Base-by-base conservation (phyloP, 208 protist genomes). In the Crithidia brevicula region DNA sequence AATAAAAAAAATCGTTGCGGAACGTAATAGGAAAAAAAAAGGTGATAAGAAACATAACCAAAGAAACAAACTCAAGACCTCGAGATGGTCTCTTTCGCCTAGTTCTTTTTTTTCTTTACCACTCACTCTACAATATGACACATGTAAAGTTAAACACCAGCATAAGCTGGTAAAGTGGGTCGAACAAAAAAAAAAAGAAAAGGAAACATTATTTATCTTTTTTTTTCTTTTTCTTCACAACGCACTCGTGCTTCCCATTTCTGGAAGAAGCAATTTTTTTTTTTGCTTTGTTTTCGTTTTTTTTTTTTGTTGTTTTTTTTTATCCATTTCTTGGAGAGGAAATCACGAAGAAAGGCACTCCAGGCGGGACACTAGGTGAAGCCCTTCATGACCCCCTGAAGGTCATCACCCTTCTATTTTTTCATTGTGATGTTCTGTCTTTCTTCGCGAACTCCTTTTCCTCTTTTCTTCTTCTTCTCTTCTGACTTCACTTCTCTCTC, bases 221-320 rank as follows among this genome's bases (percentile, higher is more conserved):
- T 68, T 68, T 38, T 60, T 68, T 38, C 22, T 30, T 22, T 58
- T 54, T 4, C 25, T 20, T 49, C 15, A 67, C 46, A 33, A 33
- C 28, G 66, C 8, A 23, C 54, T 20, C 34, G 46, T 23, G 8
- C 45, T 43, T 31, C 33, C 25, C 16, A 23, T n/a, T 46, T 23
- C 50, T n/a, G 33, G 16, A 30, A 33, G 16, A 27, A 16, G 20
- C 52, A 13, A 11, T 2, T 68, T 22, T 68, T 60, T 38, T 68
- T 60, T 38, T 43, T 30, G 5, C 43, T 54, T 9, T 54, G 45
- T 40, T 72, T 76, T 66, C 30, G 13, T 51, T 56, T 36, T 74
- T 58, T 49, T 50, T 56, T 38, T 51, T 13, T 74, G 54, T 43
- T 15, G 42, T 60, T 58, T 56, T 56, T 7, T 65, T n/a, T 47